These are phyloP conservation scores for Camellia lanceoleosa DNA, from an alignment of 148 eudicot genomes.

Conservation along the genomic window DNA sequence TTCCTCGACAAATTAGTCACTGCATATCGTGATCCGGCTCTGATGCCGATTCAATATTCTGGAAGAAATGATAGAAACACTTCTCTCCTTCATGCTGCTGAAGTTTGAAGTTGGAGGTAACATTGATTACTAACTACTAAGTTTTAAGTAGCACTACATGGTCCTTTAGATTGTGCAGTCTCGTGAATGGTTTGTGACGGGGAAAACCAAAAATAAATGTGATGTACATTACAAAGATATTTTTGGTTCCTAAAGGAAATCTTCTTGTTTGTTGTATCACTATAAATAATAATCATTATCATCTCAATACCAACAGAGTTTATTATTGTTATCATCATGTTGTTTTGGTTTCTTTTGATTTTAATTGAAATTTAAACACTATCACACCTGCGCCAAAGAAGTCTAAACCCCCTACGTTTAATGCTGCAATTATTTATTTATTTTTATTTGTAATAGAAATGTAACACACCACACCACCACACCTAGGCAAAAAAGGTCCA, in stretches of 20 bases:
- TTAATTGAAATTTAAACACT: neutral
- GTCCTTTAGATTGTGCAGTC: neutral
- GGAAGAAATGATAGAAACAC: slow-evolving; percentile 30
- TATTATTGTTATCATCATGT: neutral
- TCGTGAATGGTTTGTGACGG: neutral
- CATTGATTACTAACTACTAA: neutral
- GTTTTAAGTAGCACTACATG: neutral
- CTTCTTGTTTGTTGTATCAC: neutral
- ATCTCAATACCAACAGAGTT: neutral
- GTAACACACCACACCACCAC: no score
- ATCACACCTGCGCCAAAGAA: no score
- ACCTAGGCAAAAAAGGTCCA: no score
- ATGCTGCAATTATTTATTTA: no score
- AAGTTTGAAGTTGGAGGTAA: slow-evolving; percentile 21
- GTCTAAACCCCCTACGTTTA: no score
- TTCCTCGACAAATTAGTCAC: slow-evolving; percentile 55
- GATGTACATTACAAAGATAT: neutral
- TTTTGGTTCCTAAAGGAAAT: neutral
- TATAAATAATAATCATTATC: no score
- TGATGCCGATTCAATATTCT: slow-evolving; percentile 37
- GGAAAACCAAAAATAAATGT: neutral
- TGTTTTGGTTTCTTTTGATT: neutral
- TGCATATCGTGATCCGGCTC: slow-evolving; percentile 84
- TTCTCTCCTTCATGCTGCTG: slow-evolving; percentile 52
- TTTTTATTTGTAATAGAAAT: no score